Percentiles rank a stretch among this genome's conserved stretches.
phyloP scores from a whole-genome alignment of 257 asterid genomes.

The Verbena officinalis region DNA sequence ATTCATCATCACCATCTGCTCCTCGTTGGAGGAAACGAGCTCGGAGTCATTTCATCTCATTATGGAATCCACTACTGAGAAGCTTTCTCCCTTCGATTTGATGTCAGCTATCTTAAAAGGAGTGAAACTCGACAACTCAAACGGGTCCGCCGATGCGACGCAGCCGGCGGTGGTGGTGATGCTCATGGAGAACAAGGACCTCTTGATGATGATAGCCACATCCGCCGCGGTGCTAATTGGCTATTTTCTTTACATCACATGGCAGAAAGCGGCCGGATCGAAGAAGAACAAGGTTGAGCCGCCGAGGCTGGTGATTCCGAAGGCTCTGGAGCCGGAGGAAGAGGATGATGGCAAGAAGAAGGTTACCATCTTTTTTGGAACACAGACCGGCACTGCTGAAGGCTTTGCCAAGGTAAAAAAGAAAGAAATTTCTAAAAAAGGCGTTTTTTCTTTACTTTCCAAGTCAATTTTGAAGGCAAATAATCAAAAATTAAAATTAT shows the following conservation, averaged over 20 bases:
- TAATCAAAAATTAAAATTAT: background rate
- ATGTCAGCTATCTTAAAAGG: constrained; percentile 79
- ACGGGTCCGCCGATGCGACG: constrained; percentile 56
- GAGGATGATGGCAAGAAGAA: constrained; percentile 79
- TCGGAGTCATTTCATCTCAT: background rate
- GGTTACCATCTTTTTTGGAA: constrained; percentile 86
- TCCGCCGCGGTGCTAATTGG: constrained; percentile 80
- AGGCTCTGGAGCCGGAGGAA: constrained; percentile 65
- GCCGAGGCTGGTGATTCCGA: constrained; percentile 50
- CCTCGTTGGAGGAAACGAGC: background rate
- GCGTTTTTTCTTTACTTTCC: constrained; percentile 4
- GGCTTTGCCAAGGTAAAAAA: constrained; percentile 89
- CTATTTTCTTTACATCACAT: constrained; percentile 53
- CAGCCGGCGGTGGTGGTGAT: constrained; percentile 57
- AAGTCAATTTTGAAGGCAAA: background rate
- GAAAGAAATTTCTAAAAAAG: background rate
- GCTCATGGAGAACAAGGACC: constrained; percentile 77
- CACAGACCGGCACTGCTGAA: constrained; percentile 99
- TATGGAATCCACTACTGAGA: constrained; percentile 69
- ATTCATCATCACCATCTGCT: background rate
- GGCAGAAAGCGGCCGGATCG: constrained; percentile 76
- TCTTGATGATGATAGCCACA: constrained; percentile 73
- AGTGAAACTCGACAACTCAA: constrained; percentile 59
- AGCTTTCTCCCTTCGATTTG: constrained; percentile 81
- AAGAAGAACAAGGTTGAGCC: constrained; percentile 51